Conservation (phyloP, 768 basidiomycete species). For the Paxillus involutus region DNA sequence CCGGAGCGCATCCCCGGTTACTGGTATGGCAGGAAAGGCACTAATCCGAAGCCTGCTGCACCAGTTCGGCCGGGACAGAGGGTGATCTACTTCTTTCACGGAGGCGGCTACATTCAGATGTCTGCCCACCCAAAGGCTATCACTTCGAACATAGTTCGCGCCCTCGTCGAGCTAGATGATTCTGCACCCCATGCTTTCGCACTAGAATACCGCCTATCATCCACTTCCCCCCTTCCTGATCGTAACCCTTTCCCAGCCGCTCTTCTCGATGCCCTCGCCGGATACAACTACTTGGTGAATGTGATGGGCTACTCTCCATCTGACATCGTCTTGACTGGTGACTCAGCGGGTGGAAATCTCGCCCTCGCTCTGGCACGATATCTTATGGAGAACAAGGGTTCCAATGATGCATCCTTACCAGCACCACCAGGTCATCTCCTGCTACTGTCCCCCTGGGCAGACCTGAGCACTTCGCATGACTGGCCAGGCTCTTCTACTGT, state of each 20-base stretch:
- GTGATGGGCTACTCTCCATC: constrained; percentile 53
- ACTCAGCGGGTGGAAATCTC: constrained; percentile 79
- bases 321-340: constrained; percentile 67
- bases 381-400: constrained; percentile 48
- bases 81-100: constrained; percentile 63
- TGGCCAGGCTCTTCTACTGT: constrained; percentile 38
- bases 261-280: constrained; percentile 41
- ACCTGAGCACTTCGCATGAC: constrained; percentile 41
- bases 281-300: constrained; percentile 66
- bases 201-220: constrained; percentile 72
- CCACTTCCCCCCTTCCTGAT: constrained; percentile 16
- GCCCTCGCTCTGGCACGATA: constrained; percentile 62
- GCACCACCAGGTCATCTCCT: constrained; percentile 48
- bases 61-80: constrained; percentile 44
- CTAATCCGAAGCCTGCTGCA: constrained; percentile 31
- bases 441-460: constrained; percentile 58
- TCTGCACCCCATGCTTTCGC: constrained; percentile 52
- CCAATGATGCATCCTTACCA: constrained; percentile 33
- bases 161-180: constrained; percentile 45
- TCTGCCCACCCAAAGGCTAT: constrained; percentile 58
- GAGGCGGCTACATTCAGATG: constrained; percentile 54
- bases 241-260: too few relatives aligned
- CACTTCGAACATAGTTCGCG: constrained; percentile 44
- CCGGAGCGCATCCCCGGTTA: constrained; percentile 54
- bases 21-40: constrained; percentile 49